A percentile compares a stretch with the other conserved stretches of the same genome.
phyloP scores from a whole-genome alignment of 1,139 yeast species.

The Spencermartinsiella ligniputridi region DNA sequence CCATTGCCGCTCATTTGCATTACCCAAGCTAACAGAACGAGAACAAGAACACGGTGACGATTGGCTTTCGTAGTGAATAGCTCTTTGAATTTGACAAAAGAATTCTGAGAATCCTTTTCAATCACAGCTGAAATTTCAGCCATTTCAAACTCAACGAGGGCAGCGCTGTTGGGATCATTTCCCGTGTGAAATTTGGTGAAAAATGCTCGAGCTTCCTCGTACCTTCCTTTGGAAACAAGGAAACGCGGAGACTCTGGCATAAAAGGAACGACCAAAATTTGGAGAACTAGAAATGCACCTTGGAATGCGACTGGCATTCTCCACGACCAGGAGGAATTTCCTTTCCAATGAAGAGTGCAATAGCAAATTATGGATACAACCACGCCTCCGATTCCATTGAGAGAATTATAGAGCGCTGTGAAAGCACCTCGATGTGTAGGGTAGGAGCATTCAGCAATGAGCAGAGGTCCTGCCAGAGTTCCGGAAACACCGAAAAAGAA shows the following conservation, averaged over 20 bases:
- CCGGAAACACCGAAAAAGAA: conserved; percentile 17
- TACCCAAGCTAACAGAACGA: neutral
- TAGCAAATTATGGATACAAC: conserved; percentile 55
- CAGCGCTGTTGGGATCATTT: conserved; percentile 21
- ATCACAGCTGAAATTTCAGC: conserved; percentile 18
- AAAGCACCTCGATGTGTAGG: conserved; percentile 43
- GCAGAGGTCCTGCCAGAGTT: conserved; percentile 27
- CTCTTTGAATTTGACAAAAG: conserved; percentile 35
- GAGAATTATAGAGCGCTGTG: conserved; percentile 46
- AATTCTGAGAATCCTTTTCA: conserved; percentile 21
- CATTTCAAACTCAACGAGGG: conserved; percentile 17
- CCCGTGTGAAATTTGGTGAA: conserved; percentile 24
- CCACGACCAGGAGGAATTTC: conserved; percentile 46
- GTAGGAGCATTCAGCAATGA: conserved; percentile 36
- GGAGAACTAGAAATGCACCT: conserved; percentile 34
- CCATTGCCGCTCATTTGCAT: conserved; percentile 14
- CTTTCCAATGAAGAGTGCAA: conserved; percentile 34
- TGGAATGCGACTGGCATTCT: conserved; percentile 25
- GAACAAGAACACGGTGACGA: conserved; percentile 1
- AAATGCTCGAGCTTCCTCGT: conserved; percentile 36
- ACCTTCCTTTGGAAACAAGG: conserved; percentile 39
- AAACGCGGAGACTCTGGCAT: conserved; percentile 58
- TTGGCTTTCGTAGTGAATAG: conserved; percentile 24
- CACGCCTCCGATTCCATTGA: conserved; percentile 47
- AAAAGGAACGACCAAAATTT: conserved; percentile 22